A percentile compares a stretch with the other conserved stretches of the same genome.
These are phyloP conservation scores for Colletotrichum theobromicola DNA, from an alignment of 2,329 filamentous ascomycete genomes.

Conservation along the genomic window DNA sequence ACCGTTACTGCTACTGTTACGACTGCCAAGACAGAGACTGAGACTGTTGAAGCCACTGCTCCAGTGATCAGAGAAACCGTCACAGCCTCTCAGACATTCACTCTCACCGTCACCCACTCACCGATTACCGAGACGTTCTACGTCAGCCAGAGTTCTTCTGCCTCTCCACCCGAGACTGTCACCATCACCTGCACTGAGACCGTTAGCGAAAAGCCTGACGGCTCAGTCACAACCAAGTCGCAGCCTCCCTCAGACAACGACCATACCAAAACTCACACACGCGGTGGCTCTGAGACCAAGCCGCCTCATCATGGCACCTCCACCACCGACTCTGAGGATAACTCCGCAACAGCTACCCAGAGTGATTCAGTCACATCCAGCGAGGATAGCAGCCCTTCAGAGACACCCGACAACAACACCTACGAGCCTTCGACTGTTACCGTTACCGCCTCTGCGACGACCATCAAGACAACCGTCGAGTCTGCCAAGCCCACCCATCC, in stretches of 20 bases:
- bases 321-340: neutral
- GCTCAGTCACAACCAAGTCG: constrained; percentile 3
- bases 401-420: neutral
- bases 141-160: neutral
- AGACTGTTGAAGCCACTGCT: constrained; percentile 27
- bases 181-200: constrained; percentile 15
- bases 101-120: neutral
- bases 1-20: constrained; percentile 26
- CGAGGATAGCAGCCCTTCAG: neutral
- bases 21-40: constrained; percentile 24
- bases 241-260: neutral
- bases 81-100: constrained; percentile 24
- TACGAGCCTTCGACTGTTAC: neutral
- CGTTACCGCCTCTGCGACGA: neutral
- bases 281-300: neutral
- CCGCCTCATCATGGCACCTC: neutral
- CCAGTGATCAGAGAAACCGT: constrained; percentile 20
- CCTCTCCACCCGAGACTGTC: neutral
- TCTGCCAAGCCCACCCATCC: neutral
- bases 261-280: neutral
- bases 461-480: neutral
- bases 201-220: constrained; percentile 1
- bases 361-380: neutral
- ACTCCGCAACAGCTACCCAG: neutral
- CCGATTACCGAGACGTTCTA: constrained; percentile 6